Conservation (phyloP, 768 basidiomycete genomes). For the Auriscalpium orientale region DNA sequence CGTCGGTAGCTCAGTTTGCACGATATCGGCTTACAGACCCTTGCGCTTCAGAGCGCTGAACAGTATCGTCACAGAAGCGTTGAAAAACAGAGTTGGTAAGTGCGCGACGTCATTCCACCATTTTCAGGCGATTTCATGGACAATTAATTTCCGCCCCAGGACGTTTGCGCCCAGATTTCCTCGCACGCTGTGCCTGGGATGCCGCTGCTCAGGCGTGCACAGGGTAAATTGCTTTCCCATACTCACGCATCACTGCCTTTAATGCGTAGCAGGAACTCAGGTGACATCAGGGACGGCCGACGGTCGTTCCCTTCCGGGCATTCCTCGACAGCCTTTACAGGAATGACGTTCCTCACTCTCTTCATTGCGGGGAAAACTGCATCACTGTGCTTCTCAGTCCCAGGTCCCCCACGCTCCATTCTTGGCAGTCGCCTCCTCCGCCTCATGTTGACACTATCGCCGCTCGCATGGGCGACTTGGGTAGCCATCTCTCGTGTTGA, state of each 20-base stretch:
- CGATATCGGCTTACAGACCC: neutral
- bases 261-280: slow-evolving; percentile 20
- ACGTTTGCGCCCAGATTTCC: slow-evolving; percentile 59
- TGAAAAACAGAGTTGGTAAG: slow-evolving; percentile 55
- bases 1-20: slow-evolving; percentile 3
- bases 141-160: slow-evolving; percentile 16
- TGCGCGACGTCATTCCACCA: neutral
- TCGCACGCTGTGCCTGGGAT: slow-evolving; percentile 59
- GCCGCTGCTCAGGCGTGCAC: slow-evolving; percentile 38
- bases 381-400: slow-evolving; percentile 43
- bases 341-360: slow-evolving; percentile 55
- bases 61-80: slow-evolving; percentile 39
- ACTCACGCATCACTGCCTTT: no score
- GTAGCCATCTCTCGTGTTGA: slow-evolving; percentile 57
- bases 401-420: slow-evolving; percentile 28
- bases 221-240: slow-evolving; percentile 32
- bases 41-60: slow-evolving; percentile 33
- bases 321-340: slow-evolving; percentile 57
- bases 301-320: slow-evolving; percentile 67
- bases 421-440: slow-evolving; percentile 40
- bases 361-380: slow-evolving; percentile 61
- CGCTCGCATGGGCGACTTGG: slow-evolving; percentile 49
- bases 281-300: slow-evolving; percentile 40
- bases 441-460: slow-evolving; percentile 41
- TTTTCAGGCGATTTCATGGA: neutral